Base-by-base conservation (phyloP, 2,329 filamentous ascomycete genomes). In the Juglanconis juglandina region DNA sequence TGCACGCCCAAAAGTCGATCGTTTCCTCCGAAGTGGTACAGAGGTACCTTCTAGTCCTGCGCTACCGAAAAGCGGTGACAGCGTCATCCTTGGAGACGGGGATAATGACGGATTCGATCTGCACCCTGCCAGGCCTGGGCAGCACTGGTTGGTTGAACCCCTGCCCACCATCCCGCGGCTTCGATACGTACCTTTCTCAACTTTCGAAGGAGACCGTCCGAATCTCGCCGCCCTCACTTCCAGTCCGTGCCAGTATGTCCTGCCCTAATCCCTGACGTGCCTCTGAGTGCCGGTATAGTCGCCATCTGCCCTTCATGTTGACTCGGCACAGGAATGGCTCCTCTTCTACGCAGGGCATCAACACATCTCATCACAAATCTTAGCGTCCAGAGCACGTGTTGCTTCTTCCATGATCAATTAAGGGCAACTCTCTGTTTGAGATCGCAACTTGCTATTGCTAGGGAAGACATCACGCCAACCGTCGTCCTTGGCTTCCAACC, bases 21-120 rank as follows among this genome's bases (percentile, higher is more conserved):
- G 47, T 17, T 51, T 32, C 30, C 48, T 44, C 58, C 53, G 58
- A 50, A n/a, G 53, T 57, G 24, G 48, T 34, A 57, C 58, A 53
- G n/a, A 32, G n/a, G 50, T 30, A 49, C 48, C 33, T 51, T 44
- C 17, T 56, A 60, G 58, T 42, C 48, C 52, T 42, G 49, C 53
- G 53, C 53, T 48, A 48, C 46, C 46, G 46, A 48, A 30, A 30
- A 32, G 44, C 24, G 46, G 24, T 17, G 46, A 48, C 46, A 32
- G 24, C 46, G 24, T 32, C 46, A 48, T 17, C 46, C 24, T 11
- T n/a, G 42, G 17, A 17, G 4, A 48, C 46, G 5, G 24, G 24
- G 17, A 30, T 17, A 32, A 6, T 30, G 46, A 24, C 7, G 17
- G 44, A 9, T 30, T n/a, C 24, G 24, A 24, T 24, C 24, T 24